Conservation (phyloP, 2,329 filamentous ascomycete genomes). For the Stachybotrys echinatus region DNA sequence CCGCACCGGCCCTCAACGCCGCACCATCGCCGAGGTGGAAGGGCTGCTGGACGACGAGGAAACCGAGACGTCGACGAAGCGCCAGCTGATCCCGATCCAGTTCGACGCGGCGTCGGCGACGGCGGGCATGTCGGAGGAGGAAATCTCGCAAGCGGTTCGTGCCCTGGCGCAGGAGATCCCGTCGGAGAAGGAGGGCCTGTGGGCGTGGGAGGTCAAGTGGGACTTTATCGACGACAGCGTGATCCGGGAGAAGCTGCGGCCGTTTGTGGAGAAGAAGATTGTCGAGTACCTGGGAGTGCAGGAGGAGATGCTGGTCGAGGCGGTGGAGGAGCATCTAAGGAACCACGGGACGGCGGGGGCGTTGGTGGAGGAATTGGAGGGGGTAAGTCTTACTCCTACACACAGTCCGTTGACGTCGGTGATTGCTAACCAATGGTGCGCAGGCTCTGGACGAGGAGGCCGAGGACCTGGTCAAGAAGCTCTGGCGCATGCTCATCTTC, state of each 20-base stretch:
- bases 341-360: constrained; percentile 70
- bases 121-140: constrained; percentile 73
- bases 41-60: constrained; percentile 94
- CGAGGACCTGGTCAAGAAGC: constrained; percentile 88
- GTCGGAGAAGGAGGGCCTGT: constrained; percentile 76
- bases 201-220: constrained; percentile 93
- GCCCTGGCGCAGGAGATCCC: constrained; percentile 88
- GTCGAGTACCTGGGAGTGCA: constrained; percentile 95
- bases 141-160: constrained; percentile 74
- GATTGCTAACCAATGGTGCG: constrained; percentile 9
- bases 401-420: no score
- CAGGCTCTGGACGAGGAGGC: constrained; percentile 91
- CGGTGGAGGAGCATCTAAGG: constrained; percentile 81
- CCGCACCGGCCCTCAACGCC: constrained; percentile 52
- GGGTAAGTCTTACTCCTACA: constrained; percentile 55
- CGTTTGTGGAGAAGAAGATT: constrained; percentile 97
- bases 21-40: constrained; percentile 90
- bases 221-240: constrained; percentile 78
- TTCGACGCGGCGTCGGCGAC: constrained; percentile 63
- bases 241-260: constrained; percentile 79
- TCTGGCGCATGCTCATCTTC: constrained; percentile 98
- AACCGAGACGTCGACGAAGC: constrained; percentile 63
- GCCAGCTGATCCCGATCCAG: constrained; percentile 76
- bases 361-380: constrained; percentile 78
- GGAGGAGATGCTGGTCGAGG: constrained; percentile 90